phyloP scores from a whole-genome alignment of 345 rosid genomes.

The Microthlaspi erraticum region DNA sequence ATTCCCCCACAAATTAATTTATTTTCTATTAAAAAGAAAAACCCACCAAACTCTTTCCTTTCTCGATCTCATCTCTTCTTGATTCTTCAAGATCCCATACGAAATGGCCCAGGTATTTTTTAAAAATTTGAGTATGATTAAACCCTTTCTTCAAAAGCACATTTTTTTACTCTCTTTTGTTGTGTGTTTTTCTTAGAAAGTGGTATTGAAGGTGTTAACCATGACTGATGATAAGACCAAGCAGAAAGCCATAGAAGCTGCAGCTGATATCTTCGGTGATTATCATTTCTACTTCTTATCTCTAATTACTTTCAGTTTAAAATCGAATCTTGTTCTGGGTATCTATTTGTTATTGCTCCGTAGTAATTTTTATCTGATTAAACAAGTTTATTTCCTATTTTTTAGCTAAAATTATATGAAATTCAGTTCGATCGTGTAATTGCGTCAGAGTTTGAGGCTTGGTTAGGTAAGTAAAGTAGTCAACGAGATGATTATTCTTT shows the following conservation, averaged over 20 bases:
- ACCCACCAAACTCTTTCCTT: slow-evolving; percentile 12
- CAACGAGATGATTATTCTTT: slow-evolving; percentile 17
- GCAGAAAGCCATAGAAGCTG: slow-evolving; percentile 90
- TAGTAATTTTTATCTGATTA: background rate
- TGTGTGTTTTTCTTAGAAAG: slow-evolving; percentile 51
- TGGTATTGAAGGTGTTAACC: slow-evolving; percentile 81
- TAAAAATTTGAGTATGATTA: slow-evolving; percentile 3
- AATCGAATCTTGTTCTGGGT: background rate
- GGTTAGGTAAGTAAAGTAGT: background rate
- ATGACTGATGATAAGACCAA: slow-evolving; percentile 93
- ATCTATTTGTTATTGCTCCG: background rate
- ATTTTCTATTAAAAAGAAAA: background rate
- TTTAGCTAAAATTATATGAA: background rate
- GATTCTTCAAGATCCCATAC: slow-evolving; percentile 25
- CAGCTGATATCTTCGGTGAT: slow-evolving; percentile 82
- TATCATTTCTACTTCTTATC: background rate
- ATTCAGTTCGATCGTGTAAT: background rate
- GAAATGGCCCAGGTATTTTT: slow-evolving; percentile 66
- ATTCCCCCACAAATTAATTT: background rate
- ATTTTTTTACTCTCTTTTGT: background rate
- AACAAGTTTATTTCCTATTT: slow-evolving; percentile 1
- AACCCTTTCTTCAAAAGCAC: background rate
- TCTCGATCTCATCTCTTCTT: slow-evolving; percentile 38
- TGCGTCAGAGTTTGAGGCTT: slow-evolving; percentile 17
- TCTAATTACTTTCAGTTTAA: background rate